These are phyloP conservation scores for Santalum album DNA, from an alignment of 164 flowering plant species.

Conservation along the genomic window DNA sequence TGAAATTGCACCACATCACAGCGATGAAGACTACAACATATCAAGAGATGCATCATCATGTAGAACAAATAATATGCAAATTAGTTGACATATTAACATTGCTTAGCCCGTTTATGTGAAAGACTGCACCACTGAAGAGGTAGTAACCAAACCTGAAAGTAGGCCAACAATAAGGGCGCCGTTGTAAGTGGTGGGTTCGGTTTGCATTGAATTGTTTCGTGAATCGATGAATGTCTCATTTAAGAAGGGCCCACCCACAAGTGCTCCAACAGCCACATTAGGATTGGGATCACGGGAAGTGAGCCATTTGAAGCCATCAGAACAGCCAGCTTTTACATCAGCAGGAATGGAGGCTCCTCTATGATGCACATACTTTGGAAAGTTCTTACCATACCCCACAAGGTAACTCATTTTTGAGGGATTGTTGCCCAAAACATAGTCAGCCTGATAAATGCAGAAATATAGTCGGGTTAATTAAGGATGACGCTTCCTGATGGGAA, in stretches of 20 bases:
- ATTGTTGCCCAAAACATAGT: slow-evolving; percentile 83
- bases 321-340: slow-evolving; percentile 51
- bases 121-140: slow-evolving; percentile 64
- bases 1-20: too few relatives aligned
- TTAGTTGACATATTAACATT: too few relatives aligned
- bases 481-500: too few relatives aligned
- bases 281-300: slow-evolving; percentile 60
- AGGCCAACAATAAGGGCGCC: slow-evolving; percentile 72
- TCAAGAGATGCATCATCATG: too few relatives aligned
- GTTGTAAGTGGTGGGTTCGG: slow-evolving; percentile 84
- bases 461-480: background rate
- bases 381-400: slow-evolving; percentile 80
- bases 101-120: slow-evolving; percentile 38
- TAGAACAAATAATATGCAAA: too few relatives aligned
- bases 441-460: slow-evolving; percentile 40
- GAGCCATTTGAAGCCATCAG: slow-evolving; percentile 67
- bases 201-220: slow-evolving; percentile 77
- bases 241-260: slow-evolving; percentile 84
- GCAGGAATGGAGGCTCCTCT: slow-evolving; percentile 95
- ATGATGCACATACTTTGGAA: slow-evolving; percentile 75
- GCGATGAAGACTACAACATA: too few relatives aligned
- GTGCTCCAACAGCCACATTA: slow-evolving; percentile 69
- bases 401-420: slow-evolving; percentile 77
- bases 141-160: slow-evolving; percentile 72
- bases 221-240: slow-evolving; percentile 64